Evolutionary conservation across 2,329 filamentous ascomycete species (phyloP), one percentile per base, ranked within the genome.

Genomic region (Alternaria metachromatica): DNA sequence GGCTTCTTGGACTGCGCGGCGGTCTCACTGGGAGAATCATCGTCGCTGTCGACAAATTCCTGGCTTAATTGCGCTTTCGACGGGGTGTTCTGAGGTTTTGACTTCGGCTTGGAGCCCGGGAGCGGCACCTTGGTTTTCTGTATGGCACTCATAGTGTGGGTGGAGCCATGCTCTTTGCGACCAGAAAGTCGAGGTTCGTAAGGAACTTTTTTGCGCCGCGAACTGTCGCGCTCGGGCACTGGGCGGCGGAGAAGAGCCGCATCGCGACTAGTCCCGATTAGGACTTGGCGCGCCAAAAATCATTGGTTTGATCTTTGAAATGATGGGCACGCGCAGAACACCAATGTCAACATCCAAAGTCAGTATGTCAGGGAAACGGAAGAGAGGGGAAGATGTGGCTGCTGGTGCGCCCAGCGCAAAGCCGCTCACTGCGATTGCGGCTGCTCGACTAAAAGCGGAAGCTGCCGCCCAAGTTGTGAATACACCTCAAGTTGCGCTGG

Each of bases 61-160:
- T 75, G 69, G 68, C 79, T 81, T 69, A 79, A 67, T 55, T 63
- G 60, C 43, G 67, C 41, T 68, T 75, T 77, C 48, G 72, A 63
- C 46, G 68, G 63, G 13, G 63, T 63, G 20, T 44, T 44, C 33
- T 67, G 67, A 4, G 65, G 41, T 62, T 77, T 75, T 8, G 63
- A 61, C 46, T 78, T 78, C 9, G 71, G 55, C 45, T 71, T 76
- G 23, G 71, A 66, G 54, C 70, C 72, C 18, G 78, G 78, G 12
- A 80, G 55, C 15, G 79, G 75, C 26, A 81, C 74, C 20, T 67
- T 69, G 10, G 78, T 79, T 67, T 71, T 74, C 60, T 77, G 80
- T 44, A 72, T 61, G 64, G 78, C 77, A 58, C 73, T 76, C 77
- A 79, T 80, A 15, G 65, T 67, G 71, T 59, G 54, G 62, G 62